Conservation (phyloP, 106 monocot genomes). For the Dendrobium chrysotoxum region DNA sequence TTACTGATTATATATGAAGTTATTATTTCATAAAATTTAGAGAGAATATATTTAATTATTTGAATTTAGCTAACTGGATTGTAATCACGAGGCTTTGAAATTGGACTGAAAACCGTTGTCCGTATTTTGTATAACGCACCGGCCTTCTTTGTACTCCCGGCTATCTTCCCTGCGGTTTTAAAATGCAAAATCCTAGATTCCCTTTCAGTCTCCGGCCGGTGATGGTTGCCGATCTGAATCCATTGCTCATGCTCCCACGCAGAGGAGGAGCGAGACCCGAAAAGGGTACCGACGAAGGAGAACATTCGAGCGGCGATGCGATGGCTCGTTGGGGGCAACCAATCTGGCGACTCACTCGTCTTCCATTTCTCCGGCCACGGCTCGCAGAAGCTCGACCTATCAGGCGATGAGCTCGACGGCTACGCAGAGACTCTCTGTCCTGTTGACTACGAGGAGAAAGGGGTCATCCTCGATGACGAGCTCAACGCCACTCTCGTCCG, state of each 20-base stretch:
- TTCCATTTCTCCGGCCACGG: conserved; percentile 97
- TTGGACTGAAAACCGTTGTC: background rate
- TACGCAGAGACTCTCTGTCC: conserved; percentile 85
- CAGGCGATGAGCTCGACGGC: conserved; percentile 63
- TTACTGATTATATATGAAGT: too few relatives aligned
- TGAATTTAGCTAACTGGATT: too few relatives aligned
- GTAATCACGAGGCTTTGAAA: background rate
- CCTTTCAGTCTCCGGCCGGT: background rate
- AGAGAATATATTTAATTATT: background rate
- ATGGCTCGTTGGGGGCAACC: conserved; percentile 57
- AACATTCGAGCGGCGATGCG: conserved; percentile 70
- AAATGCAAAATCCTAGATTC: background rate
- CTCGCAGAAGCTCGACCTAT: conserved; percentile 39
- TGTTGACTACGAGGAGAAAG: conserved; percentile 59
- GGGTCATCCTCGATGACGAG: conserved; percentile 76
- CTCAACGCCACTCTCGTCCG: conserved; percentile 57
- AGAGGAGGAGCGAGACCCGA: conserved; percentile 43
- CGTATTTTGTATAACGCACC: background rate
- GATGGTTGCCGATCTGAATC: background rate
- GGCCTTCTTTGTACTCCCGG: background rate
- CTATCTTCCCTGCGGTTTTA: background rate
- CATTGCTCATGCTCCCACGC: background rate
- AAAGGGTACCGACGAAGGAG: conserved; percentile 40
- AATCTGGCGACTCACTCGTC: conserved; percentile 64
- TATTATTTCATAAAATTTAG: background rate